Conservation (phyloP, 345 rosid species). For the Eucalyptus dawsonii region DNA sequence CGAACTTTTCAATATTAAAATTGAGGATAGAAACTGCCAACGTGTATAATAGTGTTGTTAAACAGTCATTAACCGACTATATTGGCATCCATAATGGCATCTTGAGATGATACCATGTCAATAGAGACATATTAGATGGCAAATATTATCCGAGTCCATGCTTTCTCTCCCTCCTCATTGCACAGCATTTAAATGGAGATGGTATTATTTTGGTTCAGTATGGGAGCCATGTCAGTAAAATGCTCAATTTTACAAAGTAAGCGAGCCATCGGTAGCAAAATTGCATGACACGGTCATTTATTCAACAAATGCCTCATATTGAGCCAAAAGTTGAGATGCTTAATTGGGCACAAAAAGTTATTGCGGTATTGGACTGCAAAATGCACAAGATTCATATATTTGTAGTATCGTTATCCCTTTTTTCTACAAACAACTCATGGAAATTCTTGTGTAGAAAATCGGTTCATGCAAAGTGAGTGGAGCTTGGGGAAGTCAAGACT, state of each 20-base stretch:
- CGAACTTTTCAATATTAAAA: neutral
- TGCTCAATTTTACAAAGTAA: neutral
- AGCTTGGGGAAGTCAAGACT: neutral
- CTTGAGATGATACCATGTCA: neutral
- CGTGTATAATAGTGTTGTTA: neutral
- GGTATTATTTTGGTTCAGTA: neutral
- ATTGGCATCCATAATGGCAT: neutral
- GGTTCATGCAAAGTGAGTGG: neutral
- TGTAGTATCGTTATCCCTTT: neutral
- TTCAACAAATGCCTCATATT: neutral
- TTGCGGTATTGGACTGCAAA: neutral
- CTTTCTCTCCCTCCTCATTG: neutral
- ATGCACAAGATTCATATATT: neutral
- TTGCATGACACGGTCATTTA: neutral
- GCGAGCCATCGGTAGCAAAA: neutral
- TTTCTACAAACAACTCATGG: neutral
- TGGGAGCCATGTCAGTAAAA: neutral
- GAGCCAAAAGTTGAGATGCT: neutral
- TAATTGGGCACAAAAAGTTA: too few relatives aligned
- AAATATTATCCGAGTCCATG: neutral
- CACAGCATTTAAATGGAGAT: neutral
- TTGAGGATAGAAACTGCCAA: neutral
- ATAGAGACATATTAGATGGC: neutral
- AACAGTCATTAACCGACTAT: neutral
- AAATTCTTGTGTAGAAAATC: neutral